Conservation (phyloP, 2,329 filamentous ascomycete species). For the Fusarium lateritium region DNA sequence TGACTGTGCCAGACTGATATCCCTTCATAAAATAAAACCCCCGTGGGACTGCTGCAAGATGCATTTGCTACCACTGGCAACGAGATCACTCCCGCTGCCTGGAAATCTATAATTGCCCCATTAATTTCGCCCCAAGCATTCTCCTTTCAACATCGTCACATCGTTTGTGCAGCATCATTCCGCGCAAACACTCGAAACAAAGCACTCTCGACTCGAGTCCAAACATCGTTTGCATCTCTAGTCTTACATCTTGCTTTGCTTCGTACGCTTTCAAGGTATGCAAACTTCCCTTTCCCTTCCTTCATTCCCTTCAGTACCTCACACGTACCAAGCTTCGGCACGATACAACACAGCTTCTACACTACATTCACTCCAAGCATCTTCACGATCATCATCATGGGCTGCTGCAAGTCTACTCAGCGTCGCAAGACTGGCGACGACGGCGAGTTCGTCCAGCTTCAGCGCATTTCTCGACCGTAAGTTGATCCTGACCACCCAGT, state of each 20-base stretch:
- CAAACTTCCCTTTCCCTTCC: constrained; percentile 3
- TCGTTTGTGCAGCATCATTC: not conserved
- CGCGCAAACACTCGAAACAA: not conserved
- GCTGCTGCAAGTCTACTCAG: constrained; percentile 19
- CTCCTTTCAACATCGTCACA: constrained; percentile 14
- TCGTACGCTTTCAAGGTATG: constrained; percentile 12
- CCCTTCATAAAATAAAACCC: constrained; percentile 10
- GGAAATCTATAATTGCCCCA: constrained; percentile 15
- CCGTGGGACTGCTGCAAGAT: constrained; percentile 4
- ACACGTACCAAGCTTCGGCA: constrained; percentile 4
- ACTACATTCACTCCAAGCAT: not conserved
- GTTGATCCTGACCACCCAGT: constrained; percentile 1
- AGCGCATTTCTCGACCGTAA: constrained; percentile 1
- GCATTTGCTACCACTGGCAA: constrained; percentile 4
- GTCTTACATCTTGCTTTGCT: not conserved
- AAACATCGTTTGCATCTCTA: constrained; percentile 5
- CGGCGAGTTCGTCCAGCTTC: rapidly evolving
- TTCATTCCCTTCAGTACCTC: constrained; percentile 13
- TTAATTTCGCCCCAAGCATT: not conserved
- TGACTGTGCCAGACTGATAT: constrained; percentile 6
- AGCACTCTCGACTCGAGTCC: constrained; percentile 1
- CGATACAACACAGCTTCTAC: not conserved
- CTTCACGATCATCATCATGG: constrained; percentile 2
- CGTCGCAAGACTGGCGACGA: not conserved
- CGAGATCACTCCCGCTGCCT: constrained; percentile 10